A percentile compares a stretch with the other conserved stretches of the same genome.
These are phyloP conservation scores for Xenoacremonium recifei DNA, from an alignment of 2,329 filamentous ascomycete genomes.

Conservation along the genomic window DNA sequence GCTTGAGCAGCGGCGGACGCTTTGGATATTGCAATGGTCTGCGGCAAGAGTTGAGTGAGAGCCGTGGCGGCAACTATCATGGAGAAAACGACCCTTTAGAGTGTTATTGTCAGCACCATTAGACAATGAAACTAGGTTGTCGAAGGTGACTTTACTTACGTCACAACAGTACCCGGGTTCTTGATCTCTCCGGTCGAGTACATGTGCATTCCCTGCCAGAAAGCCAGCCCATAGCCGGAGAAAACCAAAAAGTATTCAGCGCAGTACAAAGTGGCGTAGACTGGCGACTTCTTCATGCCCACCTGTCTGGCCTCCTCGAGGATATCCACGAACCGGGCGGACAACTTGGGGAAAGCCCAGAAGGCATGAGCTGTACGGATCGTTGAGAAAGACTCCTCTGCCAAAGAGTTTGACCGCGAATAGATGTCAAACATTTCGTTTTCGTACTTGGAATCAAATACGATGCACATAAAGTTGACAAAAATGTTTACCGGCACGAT, in stretches of 20 bases:
- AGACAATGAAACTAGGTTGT: constrained; percentile 19
- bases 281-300: constrained; percentile 42
- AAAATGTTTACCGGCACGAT: constrained; percentile 45
- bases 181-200: constrained; percentile 42
- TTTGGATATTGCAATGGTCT: constrained; percentile 44
- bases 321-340: constrained; percentile 39
- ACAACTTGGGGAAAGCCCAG: constrained; percentile 44
- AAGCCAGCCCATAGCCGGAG: constrained; percentile 46
- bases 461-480: constrained; percentile 36
- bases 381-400: constrained; percentile 48
- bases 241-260: constrained; percentile 48
- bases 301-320: constrained; percentile 38
- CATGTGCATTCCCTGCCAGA: constrained; percentile 52
- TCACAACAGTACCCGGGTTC: constrained; percentile 45
- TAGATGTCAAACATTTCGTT: constrained; percentile 43
- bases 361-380: constrained; percentile 52
- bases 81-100: constrained; percentile 36
- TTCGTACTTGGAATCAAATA: constrained; percentile 41
- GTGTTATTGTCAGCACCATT: not conserved
- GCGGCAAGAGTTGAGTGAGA: constrained; percentile 47
- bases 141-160: constrained; percentile 29
- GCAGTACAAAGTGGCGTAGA: constrained; percentile 44
- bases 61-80: constrained; percentile 37
- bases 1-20: constrained; percentile 45
- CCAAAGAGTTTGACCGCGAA: constrained; percentile 41